Evolutionary conservation across 257 asterid genomes (phyloP), one percentile per base, ranked within the genome.

Genomic region (Primulina tabacum): DNA sequence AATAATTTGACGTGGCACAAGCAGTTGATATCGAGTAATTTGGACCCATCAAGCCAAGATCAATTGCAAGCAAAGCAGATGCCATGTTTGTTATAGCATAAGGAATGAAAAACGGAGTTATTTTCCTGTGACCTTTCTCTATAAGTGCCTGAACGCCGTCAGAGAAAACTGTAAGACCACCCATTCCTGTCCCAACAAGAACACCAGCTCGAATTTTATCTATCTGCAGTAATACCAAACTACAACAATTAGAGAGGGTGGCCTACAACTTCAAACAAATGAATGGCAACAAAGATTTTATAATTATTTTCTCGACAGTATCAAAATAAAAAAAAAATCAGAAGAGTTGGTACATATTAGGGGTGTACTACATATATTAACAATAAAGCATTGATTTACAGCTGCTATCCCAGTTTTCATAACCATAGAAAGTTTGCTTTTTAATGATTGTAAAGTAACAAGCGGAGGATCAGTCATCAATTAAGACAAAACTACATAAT

Each of bases 151-250:
- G 76, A 70, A 92, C 98, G 20, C 96, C 97, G 3, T 92, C 92
- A 2, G 98, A 89, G 76, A 89, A 92, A 32, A 88, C 97, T 2
- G 88, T 73, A 66, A 92, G 90, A 72, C 98, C 98, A 57, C 96
- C 98, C 98, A 92, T 92, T 65, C 98, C 98, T 30, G 98, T 88
- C 62, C 98, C 98, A 21, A 89, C 88, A 24, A 92, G 84, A 69
- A 92, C 90, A 68, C 98, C 98, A 64, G 91, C 95, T 76, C 96
- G 86, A 70, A 76, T 81, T 87, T 92, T 92, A 67, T 89, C 90
- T 76, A 92, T 85, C 98, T 92, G 88, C 76, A 77, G 71, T 33
- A 32, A 67, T 6, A 50, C 67, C 35, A 60, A 14, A 72, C 55
- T 30, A 50, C 35, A 33, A 59, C 18, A 60, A 35, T 47, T 14